Conservation (phyloP, 75 land plant genomes). For the Ceratopteris richardii region DNA sequence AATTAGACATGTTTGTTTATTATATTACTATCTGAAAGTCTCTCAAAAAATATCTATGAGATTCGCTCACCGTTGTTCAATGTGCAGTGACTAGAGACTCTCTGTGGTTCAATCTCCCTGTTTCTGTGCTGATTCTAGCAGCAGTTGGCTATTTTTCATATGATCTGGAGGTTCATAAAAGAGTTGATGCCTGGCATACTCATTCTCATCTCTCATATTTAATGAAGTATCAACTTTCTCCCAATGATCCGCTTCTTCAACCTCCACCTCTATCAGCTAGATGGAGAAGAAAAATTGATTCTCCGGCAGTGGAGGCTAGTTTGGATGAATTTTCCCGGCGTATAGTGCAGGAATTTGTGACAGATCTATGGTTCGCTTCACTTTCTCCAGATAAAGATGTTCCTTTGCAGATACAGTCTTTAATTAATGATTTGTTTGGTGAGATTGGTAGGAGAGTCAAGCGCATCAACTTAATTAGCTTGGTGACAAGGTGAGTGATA, state of each 20-base stretch:
- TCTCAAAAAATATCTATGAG: too few relatives aligned
- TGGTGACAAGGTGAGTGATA: slow-evolving; percentile 61
- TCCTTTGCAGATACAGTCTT: slow-evolving; percentile 56
- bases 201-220: slow-evolving; percentile 41
- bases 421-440: slow-evolving; percentile 68
- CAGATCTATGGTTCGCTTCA: slow-evolving; percentile 82
- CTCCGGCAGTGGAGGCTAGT: slow-evolving; percentile 79
- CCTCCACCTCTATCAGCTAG: slow-evolving; percentile 22
- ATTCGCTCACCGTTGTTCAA: too few relatives aligned
- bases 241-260: slow-evolving; percentile 49
- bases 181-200: slow-evolving; percentile 11
- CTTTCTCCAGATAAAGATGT: slow-evolving; percentile 81
- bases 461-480: slow-evolving; percentile 70
- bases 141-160: slow-evolving; percentile 50
- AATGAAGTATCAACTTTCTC: slow-evolving; percentile 46
- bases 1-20: not conserved
- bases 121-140: slow-evolving; percentile 55
- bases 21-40: not conserved
- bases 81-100: slow-evolving; percentile 75
- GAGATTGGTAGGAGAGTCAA: slow-evolving; percentile 69
- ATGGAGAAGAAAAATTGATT: slow-evolving; percentile 73
- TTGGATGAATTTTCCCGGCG: slow-evolving; percentile 56
- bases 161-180: slow-evolving; percentile 66
- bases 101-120: slow-evolving; percentile 75
- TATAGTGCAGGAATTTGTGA: slow-evolving; percentile 69